A percentile compares a stretch with the other conserved stretches of the same genome.
Conservation (phyloP, 768 basidiomycete species). For the Boletellus emodensis region DNA sequence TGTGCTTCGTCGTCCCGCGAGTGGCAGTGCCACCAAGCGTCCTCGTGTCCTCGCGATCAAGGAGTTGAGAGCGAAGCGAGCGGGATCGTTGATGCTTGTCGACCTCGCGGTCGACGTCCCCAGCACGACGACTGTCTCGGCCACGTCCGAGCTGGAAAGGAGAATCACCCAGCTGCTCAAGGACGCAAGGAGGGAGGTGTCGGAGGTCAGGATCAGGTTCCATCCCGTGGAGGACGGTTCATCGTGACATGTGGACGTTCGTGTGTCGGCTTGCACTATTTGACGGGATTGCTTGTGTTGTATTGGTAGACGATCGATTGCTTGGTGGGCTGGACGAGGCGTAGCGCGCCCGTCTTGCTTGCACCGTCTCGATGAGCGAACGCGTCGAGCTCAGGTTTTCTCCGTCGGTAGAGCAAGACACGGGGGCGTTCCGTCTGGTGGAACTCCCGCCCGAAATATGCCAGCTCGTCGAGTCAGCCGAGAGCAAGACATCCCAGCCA, state of each 20-base stretch:
- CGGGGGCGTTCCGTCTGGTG: conserved; percentile 61
- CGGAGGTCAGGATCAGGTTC: conserved; percentile 70
- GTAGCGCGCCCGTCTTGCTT: background rate
- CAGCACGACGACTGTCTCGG: conserved; percentile 49
- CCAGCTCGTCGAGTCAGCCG: conserved; percentile 52
- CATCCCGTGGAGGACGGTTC: conserved; percentile 33
- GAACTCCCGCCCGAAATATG: conserved; percentile 72
- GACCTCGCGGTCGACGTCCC: conserved; percentile 78
- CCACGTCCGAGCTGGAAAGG: conserved; percentile 57
- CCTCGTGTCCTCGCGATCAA: conserved; percentile 41
- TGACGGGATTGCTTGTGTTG: background rate
- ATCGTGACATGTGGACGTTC: conserved; percentile 1
- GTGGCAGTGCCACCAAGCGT: conserved; percentile 13
- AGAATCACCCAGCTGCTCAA: conserved; percentile 55
- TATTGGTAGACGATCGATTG: background rate
- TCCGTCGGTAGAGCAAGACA: conserved; percentile 41
- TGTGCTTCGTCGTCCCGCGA: conserved; percentile 36
- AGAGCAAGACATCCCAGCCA: conserved; percentile 31
- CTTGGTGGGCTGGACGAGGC: no score
- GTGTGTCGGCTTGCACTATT: background rate
- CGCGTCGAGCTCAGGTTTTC: conserved; percentile 49
- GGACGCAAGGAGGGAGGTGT: conserved; percentile 57
- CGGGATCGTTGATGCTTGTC: conserved; percentile 78
- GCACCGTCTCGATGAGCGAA: conserved; percentile 17
- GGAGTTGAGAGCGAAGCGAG: conserved; percentile 67